Evolutionary conservation across 352 stramenopile genomes (phyloP), one percentile per base, ranked within the genome.

Genomic region (Elongisporangium anandrum): DNA sequence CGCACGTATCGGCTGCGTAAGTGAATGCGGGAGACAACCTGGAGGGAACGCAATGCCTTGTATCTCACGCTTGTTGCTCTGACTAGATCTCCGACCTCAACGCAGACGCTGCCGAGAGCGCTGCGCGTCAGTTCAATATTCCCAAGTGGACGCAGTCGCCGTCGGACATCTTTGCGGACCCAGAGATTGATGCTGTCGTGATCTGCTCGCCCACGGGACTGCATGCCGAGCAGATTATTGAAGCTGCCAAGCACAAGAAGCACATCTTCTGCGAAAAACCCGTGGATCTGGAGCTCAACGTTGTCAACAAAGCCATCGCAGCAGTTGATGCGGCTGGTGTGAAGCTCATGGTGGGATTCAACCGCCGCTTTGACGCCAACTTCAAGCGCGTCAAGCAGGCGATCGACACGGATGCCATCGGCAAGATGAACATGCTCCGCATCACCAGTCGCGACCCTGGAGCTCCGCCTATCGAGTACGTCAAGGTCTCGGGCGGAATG

Each of bases 221-320:
- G 55, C 96, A 99, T 78, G 96, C 95, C 15, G 85, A 97, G 63
- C 96, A 98, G 78, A 98, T 98, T 68, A 94, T 97, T 49, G 85
- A 91, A 34, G 92, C 87, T 21, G 95, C 95, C 17, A 82, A 81
- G 15, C 82, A 94, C 63, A 88, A 89, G 51, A 98, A 98, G 70
- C 85, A 98, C 67, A 94, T 98, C 49, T 98, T 98, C 61, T 98
- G 92, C 65, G 93, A 98, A 75, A 98, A 98, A 63, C 94, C 94
- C 12, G 91, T 98, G 61, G 93, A 96, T 51, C 91, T 96, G n/a
- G 91, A 94, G 66, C 70, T 98, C 3, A 63, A 79, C 1, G 70
- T 75, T 9, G 78, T 82, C 22, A 69, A 86, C 68, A 72, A 81
- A 3, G 79, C 79, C 19, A 75, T 90, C 58, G n/a, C n/a, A n/a